Evolutionary conservation across 169 alveolate genomes (phyloP), one percentile per base, ranked within the genome.

Genomic region (Plasmodium malariae): DNA sequence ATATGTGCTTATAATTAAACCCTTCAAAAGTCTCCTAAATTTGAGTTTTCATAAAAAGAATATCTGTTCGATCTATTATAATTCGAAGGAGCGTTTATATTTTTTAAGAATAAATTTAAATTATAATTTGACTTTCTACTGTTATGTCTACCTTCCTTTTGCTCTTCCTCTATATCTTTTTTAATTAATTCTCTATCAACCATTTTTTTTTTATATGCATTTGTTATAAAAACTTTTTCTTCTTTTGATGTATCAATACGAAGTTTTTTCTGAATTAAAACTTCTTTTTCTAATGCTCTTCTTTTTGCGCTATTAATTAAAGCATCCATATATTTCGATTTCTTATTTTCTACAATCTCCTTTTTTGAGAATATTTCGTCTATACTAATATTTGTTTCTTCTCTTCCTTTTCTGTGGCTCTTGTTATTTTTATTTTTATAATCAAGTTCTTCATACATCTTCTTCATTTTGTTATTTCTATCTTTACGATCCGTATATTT

Each of bases 181-280:
- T 28, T 67, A 59, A 89, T 89, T 37, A 88, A 70, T 37, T 68
- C 62, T 12, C 96, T 80, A 60, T 94, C 96, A 72, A 88, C 92
- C 34, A 94, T 91, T 93, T 94, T 92, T 59, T 91, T 91, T 92
- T 88, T 92, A 91, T 94, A 94, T 17, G 96, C 96, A 7, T 92
- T 94, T 0, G 96, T 94, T 30, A 94, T 90, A 88, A 94, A 94
- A 28, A 92, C 96, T 32, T 94, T 93, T 30, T 76, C 69, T 37
- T 87, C 94, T 43, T 89, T 90, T 45, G 68, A 71, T 36, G 89
- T 93, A 30, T 72, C 92, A 71, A 88, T 92, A 59, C 89, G 72
- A 65, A 83, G 94, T 74, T 94, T 92, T 59, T 92, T 94, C 40
- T 92, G 95, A 7, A 94, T 85, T n/a, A 94, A 89, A 32, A 94